Percentiles rank a stretch among this genome's conserved stretches.
phyloP scores from a whole-genome alignment of 306 rosid species.

The Fragaria nilgerrensis region DNA sequence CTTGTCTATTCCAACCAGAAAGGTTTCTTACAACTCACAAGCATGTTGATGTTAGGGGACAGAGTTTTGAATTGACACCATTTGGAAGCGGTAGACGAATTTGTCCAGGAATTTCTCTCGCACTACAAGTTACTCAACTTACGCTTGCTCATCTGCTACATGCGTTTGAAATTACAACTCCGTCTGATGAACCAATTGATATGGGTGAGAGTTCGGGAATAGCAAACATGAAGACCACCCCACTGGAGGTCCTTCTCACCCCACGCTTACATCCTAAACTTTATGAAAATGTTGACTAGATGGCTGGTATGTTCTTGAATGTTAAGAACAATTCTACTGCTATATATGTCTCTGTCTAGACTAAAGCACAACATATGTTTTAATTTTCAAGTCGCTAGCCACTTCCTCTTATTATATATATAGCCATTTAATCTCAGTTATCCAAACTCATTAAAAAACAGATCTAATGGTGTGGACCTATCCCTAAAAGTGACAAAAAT shows the following conservation, averaged over 20 bases:
- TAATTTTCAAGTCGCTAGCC: no score
- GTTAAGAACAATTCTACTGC: no score
- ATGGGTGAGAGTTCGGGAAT: not conserved
- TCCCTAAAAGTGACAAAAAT: no score
- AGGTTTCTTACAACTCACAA: not conserved
- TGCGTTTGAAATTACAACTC: not conserved
- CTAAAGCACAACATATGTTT: no score
- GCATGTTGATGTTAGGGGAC: not conserved
- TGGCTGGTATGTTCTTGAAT: not conserved
- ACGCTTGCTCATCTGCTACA: not conserved
- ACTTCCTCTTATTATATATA: no score
- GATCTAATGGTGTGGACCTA: no score
- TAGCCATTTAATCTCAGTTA: no score
- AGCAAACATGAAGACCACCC: not conserved
- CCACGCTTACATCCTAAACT: not conserved
- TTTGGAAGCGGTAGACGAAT: not conserved
- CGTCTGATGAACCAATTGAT: not conserved
- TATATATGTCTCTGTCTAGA: no score
- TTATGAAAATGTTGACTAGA: not conserved
- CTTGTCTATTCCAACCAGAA: not conserved
- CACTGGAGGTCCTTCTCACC: not conserved
- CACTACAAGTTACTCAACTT: not conserved
- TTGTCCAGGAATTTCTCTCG: not conserved
- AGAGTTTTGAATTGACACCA: not conserved
- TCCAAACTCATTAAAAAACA: no score